These are phyloP conservation scores for Drechslerella stenobrocha DNA, from an alignment of 2,329 filamentous ascomycete species.

Conservation along the genomic window DNA sequence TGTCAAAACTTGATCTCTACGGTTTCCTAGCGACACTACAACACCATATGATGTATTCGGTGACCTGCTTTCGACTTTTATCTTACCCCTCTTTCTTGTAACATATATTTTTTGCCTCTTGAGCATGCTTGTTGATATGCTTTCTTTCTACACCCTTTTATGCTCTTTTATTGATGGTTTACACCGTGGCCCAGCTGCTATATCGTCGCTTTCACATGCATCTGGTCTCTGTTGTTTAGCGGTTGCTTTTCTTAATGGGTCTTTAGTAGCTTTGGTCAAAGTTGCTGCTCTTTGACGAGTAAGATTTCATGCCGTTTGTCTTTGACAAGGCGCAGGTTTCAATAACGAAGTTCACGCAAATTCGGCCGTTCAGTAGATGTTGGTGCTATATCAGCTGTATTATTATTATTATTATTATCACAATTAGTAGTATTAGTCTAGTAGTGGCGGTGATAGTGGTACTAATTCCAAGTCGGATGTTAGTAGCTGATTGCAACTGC, in stretches of 20 bases:
- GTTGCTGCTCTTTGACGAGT: background rate
- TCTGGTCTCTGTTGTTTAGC: conserved; percentile 45
- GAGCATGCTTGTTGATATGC: conserved; percentile 3
- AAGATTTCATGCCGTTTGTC: background rate
- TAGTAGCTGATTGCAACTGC: too few relatives aligned
- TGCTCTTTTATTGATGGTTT: background rate
- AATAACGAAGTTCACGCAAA: conserved; percentile 5
- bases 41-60: conserved; percentile 1
- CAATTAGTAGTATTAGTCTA: conserved; percentile 35
- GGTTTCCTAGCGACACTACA: conserved; percentile 3
- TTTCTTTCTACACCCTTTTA: background rate
- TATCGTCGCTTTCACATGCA: conserved; percentile 13
- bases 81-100: conserved; percentile 23
- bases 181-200: conserved; percentile 29
- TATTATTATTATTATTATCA: conserved; percentile 15
- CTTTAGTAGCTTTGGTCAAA: conserved; percentile 1
- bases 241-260: conserved; percentile 14
- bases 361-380: background rate
- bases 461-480: too few relatives aligned
- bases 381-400: background rate
- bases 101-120: conserved; percentile 10
- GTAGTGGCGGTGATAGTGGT: too few relatives aligned
- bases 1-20: background rate
- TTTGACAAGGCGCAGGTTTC: background rate
- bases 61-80: background rate